Conservation (phyloP, 176 grass and related monocot species). For the Avena sativa region DNA sequence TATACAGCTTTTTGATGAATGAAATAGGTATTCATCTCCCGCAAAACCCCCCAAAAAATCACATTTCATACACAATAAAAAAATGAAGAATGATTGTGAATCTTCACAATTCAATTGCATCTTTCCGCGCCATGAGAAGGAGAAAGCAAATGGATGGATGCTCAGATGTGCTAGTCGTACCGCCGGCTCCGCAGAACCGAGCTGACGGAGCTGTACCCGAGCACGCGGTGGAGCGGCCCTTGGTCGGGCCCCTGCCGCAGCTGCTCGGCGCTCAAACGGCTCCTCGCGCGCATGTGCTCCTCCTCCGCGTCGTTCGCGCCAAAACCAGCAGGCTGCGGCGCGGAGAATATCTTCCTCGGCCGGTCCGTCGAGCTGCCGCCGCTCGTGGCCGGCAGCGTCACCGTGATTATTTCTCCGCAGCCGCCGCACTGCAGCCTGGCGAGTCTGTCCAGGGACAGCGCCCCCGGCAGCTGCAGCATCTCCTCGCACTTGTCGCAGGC, state of each 20-base stretch:
- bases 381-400: conserved; percentile 54
- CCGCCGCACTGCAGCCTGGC: conserved; percentile 69
- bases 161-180: conserved; percentile 42
- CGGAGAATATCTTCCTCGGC: conserved; percentile 54
- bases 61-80: neutral
- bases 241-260: conserved; percentile 20
- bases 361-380: conserved; percentile 8
- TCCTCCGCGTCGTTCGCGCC: conserved; percentile 13
- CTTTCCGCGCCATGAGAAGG: neutral
- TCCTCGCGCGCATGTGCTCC: neutral
- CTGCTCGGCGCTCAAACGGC: conserved; percentile 49
- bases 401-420: conserved; percentile 57
- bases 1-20: neutral
- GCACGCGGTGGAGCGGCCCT: conserved; percentile 49
- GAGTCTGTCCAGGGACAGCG: conserved; percentile 26
- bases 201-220: conserved; percentile 62
- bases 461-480: conserved; percentile 64
- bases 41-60: neutral
- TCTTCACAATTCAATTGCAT: neutral
- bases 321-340: conserved; percentile 49
- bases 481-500: conserved; percentile 60
- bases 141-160: neutral
- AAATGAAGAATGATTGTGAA: conserved; percentile 42
- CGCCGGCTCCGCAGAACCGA: conserved; percentile 56
- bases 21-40: neutral